phyloP scores from a whole-genome alignment of 2,329 filamentous ascomycete genomes.

The Aspergillus pseudoviridinutans region DNA sequence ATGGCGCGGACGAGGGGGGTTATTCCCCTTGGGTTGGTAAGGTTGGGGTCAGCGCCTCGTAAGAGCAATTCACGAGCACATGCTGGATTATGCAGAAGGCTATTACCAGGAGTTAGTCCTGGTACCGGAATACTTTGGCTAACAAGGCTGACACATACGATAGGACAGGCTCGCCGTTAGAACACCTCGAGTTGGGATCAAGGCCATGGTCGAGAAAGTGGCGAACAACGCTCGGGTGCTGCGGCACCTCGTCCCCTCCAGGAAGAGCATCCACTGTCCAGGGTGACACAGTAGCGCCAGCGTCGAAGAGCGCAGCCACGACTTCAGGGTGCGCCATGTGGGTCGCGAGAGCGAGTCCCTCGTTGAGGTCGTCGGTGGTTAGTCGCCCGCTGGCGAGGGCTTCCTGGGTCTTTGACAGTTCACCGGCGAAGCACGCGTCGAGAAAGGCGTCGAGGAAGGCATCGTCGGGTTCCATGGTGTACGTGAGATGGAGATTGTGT shows the following conservation, averaged over 20 bases:
- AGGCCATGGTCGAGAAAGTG: too few relatives aligned
- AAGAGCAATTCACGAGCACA: too few relatives aligned
- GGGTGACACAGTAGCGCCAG: constrained; percentile 4
- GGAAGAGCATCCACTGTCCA: background rate
- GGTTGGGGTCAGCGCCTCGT: too few relatives aligned
- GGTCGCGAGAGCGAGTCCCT: constrained; percentile 8
- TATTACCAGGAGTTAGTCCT: too few relatives aligned
- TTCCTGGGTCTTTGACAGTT: constrained; percentile 4
- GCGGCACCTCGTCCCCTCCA: constrained; percentile 1
- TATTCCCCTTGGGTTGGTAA: too few relatives aligned
- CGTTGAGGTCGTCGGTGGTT: constrained; percentile 4
- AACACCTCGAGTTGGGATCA: too few relatives aligned
- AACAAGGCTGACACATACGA: too few relatives aligned
- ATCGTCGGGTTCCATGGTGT: background rate
- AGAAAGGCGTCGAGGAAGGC: background rate
- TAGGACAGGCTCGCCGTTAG: too few relatives aligned
- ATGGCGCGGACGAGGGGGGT: too few relatives aligned
- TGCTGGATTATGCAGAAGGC: too few relatives aligned
- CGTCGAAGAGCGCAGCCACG: constrained; percentile 9
- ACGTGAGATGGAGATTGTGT: background rate
- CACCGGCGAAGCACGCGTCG: background rate
- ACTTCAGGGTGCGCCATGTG: constrained; percentile 3
- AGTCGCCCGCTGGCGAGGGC: constrained; percentile 6
- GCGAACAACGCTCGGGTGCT: background rate
- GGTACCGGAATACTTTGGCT: too few relatives aligned